Base-by-base conservation (phyloP, 768 basidiomycete genomes). In the Calvatia gigantea region DNA sequence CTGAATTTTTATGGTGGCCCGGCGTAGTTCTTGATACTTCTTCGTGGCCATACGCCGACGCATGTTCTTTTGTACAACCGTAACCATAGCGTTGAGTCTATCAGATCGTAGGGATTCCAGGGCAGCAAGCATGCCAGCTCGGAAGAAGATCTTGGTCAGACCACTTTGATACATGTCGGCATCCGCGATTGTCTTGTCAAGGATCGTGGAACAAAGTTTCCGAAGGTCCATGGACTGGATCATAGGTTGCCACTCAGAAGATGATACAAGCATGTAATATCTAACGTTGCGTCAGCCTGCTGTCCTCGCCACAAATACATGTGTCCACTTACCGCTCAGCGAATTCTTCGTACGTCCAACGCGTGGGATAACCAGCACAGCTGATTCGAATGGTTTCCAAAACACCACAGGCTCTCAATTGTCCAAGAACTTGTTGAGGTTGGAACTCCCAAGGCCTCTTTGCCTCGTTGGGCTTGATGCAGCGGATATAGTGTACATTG, bases 291-390 rank as follows among this genome's bases (percentile, higher is more conserved):
- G 61, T 52, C 35, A 58, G 43, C 38, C 45, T 14, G n/a, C 11
- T 12, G 29, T 41, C 42, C 23, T 23, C 3, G 2, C n/a, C n/a
- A 50, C 15, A 23, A 54, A 47, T 58, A 4, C 6, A 44, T 19
- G 29, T 41, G 29, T 39, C 21, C 32, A 39, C 86, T 61, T 61
- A 96, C 94, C 97, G 83, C 68, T 98, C 95, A 3, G 93, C 97
- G 67, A 99, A 99, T 69, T 98, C 97, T 66, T 94, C 95, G 62
- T 98, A 99, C 3, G 88, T 94, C 97, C 97, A 98, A 31, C 97
- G 82, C 11, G 94, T 94, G 27, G 97, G 97, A 72, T 99, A 99
- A 29, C 97, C 97, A 41, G 97, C 97, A 71, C 97, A 98, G 71
- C 92, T 94, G 67, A 99, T 99, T 54, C 95, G 83, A 64, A 99